Evolutionary conservation across 108 stramenopile species (phyloP).

Genomic region (Chaetoceros muelleri): DNA sequence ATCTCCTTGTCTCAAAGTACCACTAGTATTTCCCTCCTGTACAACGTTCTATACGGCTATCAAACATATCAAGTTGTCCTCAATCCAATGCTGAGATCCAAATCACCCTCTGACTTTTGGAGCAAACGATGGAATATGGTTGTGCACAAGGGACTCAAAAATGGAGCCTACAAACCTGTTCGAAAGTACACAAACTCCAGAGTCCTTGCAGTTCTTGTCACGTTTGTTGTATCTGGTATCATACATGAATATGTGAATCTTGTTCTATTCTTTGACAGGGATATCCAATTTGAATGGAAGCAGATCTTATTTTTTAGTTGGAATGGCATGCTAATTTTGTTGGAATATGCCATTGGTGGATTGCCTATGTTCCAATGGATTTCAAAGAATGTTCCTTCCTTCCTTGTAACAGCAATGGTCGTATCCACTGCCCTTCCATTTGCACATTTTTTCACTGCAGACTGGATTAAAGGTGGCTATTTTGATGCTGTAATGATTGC

Average conservation of each 20-base stretch:
- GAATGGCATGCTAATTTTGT: slow-evolving; percentile 40
- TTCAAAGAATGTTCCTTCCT: slow-evolving; percentile 18
- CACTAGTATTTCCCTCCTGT: neutral
- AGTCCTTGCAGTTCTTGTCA: slow-evolving; percentile 19
- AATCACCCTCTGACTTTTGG: slow-evolving; percentile 42
- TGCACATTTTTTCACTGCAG: slow-evolving; percentile 43
- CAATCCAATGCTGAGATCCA: slow-evolving; percentile 25
- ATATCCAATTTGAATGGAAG: slow-evolving; percentile 11
- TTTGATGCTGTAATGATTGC: slow-evolving; percentile 11
- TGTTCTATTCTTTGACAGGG: slow-evolving; percentile 15
- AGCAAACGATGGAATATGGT: slow-evolving; percentile 41
- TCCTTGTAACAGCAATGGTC: slow-evolving; percentile 24
- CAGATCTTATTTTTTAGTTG: slow-evolving; percentile 39
- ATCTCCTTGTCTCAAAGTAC: neutral
- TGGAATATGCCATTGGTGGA: slow-evolving; percentile 25
- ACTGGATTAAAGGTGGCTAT: slow-evolving; percentile 22
- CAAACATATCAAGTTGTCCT: slow-evolving; percentile 12
- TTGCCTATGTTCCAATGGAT: slow-evolving; percentile 19
- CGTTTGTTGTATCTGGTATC: slow-evolving; percentile 37
- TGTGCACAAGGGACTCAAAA: slow-evolving; percentile 25
- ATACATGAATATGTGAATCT: slow-evolving; percentile 42
- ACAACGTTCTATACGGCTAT: slow-evolving; percentile 11
- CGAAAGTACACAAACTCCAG: slow-evolving; percentile 9
- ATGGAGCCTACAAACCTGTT: slow-evolving; percentile 36
- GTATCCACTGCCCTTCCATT: slow-evolving; percentile 35